A percentile compares a stretch with the other conserved stretches of the same genome.
Conservation (phyloP, 257 asterid genomes). For the Craterostigma plantagineum region DNA sequence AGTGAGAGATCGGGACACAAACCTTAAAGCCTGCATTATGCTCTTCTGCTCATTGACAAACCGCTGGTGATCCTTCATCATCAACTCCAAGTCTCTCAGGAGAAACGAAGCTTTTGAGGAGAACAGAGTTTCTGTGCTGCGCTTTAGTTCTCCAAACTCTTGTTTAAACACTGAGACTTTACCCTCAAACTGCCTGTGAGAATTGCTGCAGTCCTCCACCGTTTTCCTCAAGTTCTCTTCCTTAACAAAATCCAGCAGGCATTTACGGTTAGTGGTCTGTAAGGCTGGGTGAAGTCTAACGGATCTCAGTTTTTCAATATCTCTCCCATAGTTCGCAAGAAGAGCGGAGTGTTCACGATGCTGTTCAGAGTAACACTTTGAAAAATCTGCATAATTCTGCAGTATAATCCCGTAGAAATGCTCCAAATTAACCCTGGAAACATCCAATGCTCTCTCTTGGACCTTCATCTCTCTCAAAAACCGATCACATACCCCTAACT, state of each 20-base stretch:
- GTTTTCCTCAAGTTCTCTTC: slow-evolving; percentile 72
- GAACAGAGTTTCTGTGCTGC: slow-evolving; percentile 48
- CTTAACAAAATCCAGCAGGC: slow-evolving; percentile 76
- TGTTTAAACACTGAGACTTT: slow-evolving; percentile 72
- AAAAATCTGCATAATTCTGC: slow-evolving; percentile 59
- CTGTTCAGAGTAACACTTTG: slow-evolving; percentile 69
- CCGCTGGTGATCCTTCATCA: slow-evolving; percentile 54
- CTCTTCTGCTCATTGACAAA: slow-evolving; percentile 66
- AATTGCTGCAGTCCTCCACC: slow-evolving; percentile 64
- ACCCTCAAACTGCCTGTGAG: slow-evolving; percentile 86
- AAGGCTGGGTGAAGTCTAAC: slow-evolving; percentile 57
- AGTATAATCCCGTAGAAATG: slow-evolving; percentile 65
- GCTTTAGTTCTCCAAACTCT: slow-evolving; percentile 80
- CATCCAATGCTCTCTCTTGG: slow-evolving; percentile 85
- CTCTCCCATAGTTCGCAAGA: slow-evolving; percentile 57
- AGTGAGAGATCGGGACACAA: slow-evolving; percentile 1
- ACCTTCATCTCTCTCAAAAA: slow-evolving; percentile 68
- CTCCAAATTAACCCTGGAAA: slow-evolving; percentile 75
- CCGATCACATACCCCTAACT: slow-evolving; percentile 39
- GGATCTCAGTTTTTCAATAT: slow-evolving; percentile 61
- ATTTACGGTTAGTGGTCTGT: slow-evolving; percentile 44
- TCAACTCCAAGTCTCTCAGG: slow-evolving; percentile 48
- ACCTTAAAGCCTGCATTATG: slow-evolving; percentile 95
- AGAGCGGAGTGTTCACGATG: slow-evolving; percentile 52
- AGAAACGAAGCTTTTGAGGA: slow-evolving; percentile 58